Conservation (phyloP, 805 yeast species). For the Blastobotrys parvus region DNA sequence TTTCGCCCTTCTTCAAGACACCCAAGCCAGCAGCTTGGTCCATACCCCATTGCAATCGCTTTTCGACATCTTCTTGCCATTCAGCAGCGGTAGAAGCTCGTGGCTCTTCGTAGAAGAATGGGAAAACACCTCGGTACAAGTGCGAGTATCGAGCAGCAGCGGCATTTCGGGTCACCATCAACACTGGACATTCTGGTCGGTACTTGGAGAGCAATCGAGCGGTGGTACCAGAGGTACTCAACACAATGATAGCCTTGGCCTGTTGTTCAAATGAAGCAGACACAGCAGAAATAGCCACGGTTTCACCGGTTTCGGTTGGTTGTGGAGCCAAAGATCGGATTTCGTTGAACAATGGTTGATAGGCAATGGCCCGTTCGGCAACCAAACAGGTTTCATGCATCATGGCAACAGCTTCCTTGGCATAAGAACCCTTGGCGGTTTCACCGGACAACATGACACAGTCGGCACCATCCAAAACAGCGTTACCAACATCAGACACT, state of each 20-base stretch:
- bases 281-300: conserved; percentile 95
- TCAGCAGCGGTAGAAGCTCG: conserved; percentile 47
- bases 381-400: conserved; percentile 96
- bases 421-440: conserved; percentile 99
- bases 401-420: conserved; percentile 94
- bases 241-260: conserved; percentile 93
- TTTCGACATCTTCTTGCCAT: conserved; percentile 97
- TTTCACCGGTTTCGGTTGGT: conserved; percentile 92
- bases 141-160: conserved; percentile 92
- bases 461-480: conserved; percentile 98
- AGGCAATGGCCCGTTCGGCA: conserved; percentile 95
- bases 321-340: conserved; percentile 74
- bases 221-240: conserved; percentile 91
- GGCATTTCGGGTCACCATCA: conserved; percentile 95
- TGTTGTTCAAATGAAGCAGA: conserved; percentile 92
- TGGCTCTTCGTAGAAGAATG: conserved; percentile 70
- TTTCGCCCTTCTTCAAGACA: conserved; percentile 78
- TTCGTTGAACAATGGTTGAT: conserved; percentile 75
- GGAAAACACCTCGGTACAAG: conserved; percentile 97
- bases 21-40: conserved; percentile 81
- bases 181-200: conserved; percentile 94
- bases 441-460: conserved; percentile 99
- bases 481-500: conserved; percentile 98
- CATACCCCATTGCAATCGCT: conserved; percentile 88
- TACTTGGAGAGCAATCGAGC: conserved; percentile 95